phyloP scores from a whole-genome alignment of 768 basidiomycete species.

The Mycena haematopus region DNA sequence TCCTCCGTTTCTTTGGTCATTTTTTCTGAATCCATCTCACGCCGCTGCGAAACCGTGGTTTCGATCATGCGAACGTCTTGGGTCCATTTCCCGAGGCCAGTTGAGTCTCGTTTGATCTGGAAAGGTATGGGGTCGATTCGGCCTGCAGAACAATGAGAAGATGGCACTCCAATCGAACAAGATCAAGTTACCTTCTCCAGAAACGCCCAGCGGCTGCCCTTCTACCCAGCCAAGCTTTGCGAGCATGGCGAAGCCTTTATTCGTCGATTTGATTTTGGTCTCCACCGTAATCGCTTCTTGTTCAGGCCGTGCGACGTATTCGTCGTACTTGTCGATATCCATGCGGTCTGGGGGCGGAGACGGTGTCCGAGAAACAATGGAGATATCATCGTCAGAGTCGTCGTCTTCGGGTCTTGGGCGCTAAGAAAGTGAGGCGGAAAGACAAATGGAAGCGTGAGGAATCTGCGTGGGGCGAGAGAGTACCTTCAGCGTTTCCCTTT shows the following conservation, averaged over 20 bases:
- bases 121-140: conserved; percentile 87
- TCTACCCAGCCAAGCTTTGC: conserved; percentile 85
- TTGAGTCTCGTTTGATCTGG: conserved; percentile 76
- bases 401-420: conserved; percentile 64
- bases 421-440: conserved; percentile 60
- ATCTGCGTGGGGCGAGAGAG: conserved; percentile 54
- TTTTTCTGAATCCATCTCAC: conserved; percentile 81
- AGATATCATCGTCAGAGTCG: conserved; percentile 72
- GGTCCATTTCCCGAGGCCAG: conserved; percentile 78
- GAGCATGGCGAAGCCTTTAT: conserved; percentile 83
- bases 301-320: conserved; percentile 56
- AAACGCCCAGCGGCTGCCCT: conserved; percentile 77
- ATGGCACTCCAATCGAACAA: background rate
- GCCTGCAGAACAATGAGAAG: conserved; percentile 49
- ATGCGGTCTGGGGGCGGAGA: conserved; percentile 66
- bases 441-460: conserved; percentile 60
- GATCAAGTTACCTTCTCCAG: conserved; percentile 65
- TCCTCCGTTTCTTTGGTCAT: conserved; percentile 82
- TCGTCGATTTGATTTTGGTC: conserved; percentile 77
- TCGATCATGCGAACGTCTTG: conserved; percentile 88
- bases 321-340: conserved; percentile 73
- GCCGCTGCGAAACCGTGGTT: conserved; percentile 78
- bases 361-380: conserved; percentile 76
- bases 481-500: conserved; percentile 63
- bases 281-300: conserved; percentile 81